Evolutionary conservation across 345 rosid species (phyloP), one percentile per base, ranked within the genome.

Genomic region (Salix koriyanagi): DNA sequence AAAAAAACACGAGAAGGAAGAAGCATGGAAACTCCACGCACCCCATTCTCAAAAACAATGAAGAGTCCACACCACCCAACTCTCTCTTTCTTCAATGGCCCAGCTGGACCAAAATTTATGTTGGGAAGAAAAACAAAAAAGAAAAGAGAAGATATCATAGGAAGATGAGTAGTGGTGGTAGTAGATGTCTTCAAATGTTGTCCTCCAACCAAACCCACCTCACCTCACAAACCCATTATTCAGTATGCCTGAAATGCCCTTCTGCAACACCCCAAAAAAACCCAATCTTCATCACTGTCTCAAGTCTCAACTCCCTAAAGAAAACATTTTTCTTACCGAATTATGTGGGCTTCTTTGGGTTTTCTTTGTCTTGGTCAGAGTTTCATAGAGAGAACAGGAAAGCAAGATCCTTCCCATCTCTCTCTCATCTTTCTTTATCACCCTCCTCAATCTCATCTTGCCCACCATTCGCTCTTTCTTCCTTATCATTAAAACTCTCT

Each of bases 261-360:
- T 86, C 95, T 90, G 92, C 93, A 89, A 89, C 86, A 76, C 79
- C 88, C 88, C 85, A 79, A 88, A 90, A 41, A 84, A 75, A 46
- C 75, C 86, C 87, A 82, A 85, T 89, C 92, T 86, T 87, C 92
- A 83, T 89, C 88, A 79, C 87, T 84, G 82, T 82, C 90, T 84
- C 79, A 67, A 44, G 77, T 73, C 81, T 76, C 85, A 72, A 44
- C 79, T 73, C 81, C 76, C 85, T 69, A 77, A 66, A 70, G 67
- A 82, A 78, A 71, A 76, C 74, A 77, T 61, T 77, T 79, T 75
- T 84, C 77, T 84, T 81, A 67, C 88, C 84, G 78, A 87, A 83
- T 86, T 82, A 89, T 91, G 91, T 90, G 95, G 93, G 91, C 93
- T 88, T 89, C 92, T 91, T 86, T 84, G 89, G 86, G 88, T 85